Conservation (phyloP, 306 rosid genomes). For the Citrullus amarus region DNA sequence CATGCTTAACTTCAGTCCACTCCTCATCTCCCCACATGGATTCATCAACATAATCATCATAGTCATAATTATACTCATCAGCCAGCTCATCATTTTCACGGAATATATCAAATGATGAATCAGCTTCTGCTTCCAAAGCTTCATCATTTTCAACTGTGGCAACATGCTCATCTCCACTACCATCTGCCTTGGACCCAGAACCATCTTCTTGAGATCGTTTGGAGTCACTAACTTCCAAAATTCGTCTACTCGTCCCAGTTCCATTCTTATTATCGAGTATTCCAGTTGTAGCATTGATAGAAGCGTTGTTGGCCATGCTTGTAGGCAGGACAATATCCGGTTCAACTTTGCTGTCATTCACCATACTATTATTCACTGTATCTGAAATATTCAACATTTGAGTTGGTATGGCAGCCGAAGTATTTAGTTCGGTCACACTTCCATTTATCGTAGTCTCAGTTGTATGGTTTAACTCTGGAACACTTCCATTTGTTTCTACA, state of each 20-base stretch:
- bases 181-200: constrained; percentile 33
- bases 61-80: constrained; percentile 82
- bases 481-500: constrained; percentile 43
- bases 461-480: constrained; percentile 25
- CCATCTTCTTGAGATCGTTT: constrained; percentile 40
- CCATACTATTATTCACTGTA: constrained; percentile 13
- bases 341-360: constrained; percentile 26
- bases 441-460: constrained; percentile 22
- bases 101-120: constrained; percentile 71
- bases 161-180: constrained; percentile 35
- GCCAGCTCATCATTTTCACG: constrained; percentile 74
- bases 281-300: constrained; percentile 29
- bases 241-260: constrained; percentile 50
- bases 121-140: constrained; percentile 78
- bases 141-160: constrained; percentile 70
- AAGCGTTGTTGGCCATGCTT: constrained; percentile 31
- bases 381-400: constrained; percentile 10
- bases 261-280: constrained; percentile 30
- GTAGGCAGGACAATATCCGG: constrained; percentile 41
- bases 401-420: constrained; percentile 12
- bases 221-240: constrained; percentile 54
- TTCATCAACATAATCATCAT: constrained; percentile 84
- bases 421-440: constrained; percentile 16
- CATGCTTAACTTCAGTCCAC: constrained; percentile 65
- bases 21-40: constrained; percentile 97